A percentile compares a stretch with the other conserved stretches of the same genome.
These are phyloP conservation scores for Exophiala xenobiotica DNA, from an alignment of 2,329 filamentous ascomycete species.

Conservation along the genomic window DNA sequence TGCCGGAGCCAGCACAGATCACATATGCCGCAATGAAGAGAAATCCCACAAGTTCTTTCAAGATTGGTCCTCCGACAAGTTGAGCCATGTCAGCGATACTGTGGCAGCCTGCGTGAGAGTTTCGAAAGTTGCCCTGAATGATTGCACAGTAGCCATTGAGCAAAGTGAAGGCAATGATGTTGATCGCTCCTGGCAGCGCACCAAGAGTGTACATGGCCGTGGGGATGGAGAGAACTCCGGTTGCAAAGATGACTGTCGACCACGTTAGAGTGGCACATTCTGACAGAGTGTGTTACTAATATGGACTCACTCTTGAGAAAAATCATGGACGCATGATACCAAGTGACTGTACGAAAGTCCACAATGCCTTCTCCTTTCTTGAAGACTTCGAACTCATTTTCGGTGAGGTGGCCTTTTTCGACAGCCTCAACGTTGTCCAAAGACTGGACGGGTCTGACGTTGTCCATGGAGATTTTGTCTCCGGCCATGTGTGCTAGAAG, in stretches of 20 bases:
- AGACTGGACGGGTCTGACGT: too few species aligned
- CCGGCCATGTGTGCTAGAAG: too few species aligned
- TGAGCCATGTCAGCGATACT: constrained; percentile 10
- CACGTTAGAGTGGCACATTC: too few species aligned
- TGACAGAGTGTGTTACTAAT: too few species aligned
- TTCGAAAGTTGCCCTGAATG: constrained; percentile 53
- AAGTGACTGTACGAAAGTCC: constrained; percentile 55
- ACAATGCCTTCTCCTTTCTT: constrained; percentile 48
- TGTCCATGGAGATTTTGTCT: too few species aligned
- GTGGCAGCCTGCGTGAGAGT: constrained; percentile 53
- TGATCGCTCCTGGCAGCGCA: constrained; percentile 47
- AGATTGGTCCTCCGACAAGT: not conserved
- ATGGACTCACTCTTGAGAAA: constrained; percentile 50
- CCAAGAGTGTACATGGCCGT: constrained; percentile 48
- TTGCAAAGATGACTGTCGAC: too few species aligned
- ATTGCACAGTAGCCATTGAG: constrained; percentile 34
- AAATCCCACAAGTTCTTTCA: constrained; percentile 28
- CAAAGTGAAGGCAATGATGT: not conserved
- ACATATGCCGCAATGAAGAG: constrained; percentile 59
- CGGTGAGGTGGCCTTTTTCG: too few species aligned
- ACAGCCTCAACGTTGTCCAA: too few species aligned
- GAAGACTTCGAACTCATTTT: too few species aligned
- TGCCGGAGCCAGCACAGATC: constrained; percentile 20
- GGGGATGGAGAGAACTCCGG: constrained; percentile 50
- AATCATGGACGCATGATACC: constrained; percentile 54